Evolutionary conservation across 129 eudicot genomes (phyloP), one percentile per base, ranked within the genome.

Genomic region (Flaveria brownii): DNA sequence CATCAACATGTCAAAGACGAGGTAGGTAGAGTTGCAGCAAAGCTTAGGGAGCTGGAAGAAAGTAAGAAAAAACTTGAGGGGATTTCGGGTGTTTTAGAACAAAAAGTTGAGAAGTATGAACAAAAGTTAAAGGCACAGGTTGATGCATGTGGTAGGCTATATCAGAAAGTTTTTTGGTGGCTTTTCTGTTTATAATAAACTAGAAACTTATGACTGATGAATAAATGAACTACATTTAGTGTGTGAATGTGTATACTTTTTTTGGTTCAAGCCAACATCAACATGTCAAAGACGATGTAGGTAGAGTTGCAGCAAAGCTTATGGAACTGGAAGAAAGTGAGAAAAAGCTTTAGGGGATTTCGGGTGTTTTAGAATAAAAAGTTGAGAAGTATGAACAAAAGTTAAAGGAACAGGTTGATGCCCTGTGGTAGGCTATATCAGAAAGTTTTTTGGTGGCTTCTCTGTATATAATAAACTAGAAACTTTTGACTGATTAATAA

Each of bases 391-490:
- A 76, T 55, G 89, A 85, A 61, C 57, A 74, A 3, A 68, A 61
- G 81, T 85, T 92, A 57, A 84, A 82, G 75, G 85, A 89, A 76
- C 82, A 84, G 82, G 88, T 87, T 26, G 64, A 84, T 70, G 92
- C 85, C 28, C 78, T 92, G 2, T 87, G 90, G 91, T 92, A 82
- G 76, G 30, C 9, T 6, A 43, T 43, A 43, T 43, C 12, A 43
- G 5, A 30, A 30, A 3, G 36, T 30, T 30, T 30, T 30, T 30
- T 3, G 36, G 0, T 30, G 36, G 5, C 36, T 30, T 30, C 3
- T 30, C 5, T 4, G 0, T 30, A 3, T 30, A 30, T 30, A 28
- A 26, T 26, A 26, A 26, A 26, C 28, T 26, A 26, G 28, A 26
- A 26, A 26, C 22, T 20, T 20, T 20, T 20, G 22, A 20, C 22